These are phyloP conservation scores for Thelonectria blattea DNA, from an alignment of 2,329 filamentous ascomycete genomes.

Conservation along the genomic window DNA sequence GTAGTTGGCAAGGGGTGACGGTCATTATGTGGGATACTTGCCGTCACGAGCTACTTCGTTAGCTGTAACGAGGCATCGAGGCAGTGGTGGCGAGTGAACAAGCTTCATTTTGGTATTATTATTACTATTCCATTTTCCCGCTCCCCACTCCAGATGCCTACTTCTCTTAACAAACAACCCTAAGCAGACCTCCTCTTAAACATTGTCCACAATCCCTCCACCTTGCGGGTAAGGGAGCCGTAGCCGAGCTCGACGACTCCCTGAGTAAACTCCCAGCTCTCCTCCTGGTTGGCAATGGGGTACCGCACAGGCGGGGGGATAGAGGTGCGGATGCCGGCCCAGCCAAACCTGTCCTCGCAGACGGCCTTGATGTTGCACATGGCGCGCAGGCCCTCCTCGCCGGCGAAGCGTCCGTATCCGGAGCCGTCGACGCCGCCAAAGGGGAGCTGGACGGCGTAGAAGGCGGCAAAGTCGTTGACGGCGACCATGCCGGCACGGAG, in stretches of 20 bases:
- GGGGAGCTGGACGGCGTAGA: slow-evolving; percentile 91
- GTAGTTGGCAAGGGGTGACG: too few relatives aligned
- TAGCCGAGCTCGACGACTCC: slow-evolving; percentile 69
- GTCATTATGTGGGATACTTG: too few relatives aligned
- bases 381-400: slow-evolving; percentile 82
- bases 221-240: slow-evolving; percentile 48
- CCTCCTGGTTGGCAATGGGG: slow-evolving; percentile 70
- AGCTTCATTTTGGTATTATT: neutral
- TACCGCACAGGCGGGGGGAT: slow-evolving; percentile 86
- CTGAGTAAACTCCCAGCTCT: slow-evolving; percentile 69
- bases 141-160: neutral
- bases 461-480: slow-evolving; percentile 93
- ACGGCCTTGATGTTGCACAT: slow-evolving; percentile 89
- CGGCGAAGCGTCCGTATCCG: slow-evolving; percentile 92
- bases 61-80: neutral
- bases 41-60: too few relatives aligned
- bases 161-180: neutral
- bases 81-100: neutral
- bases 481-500: slow-evolving; percentile 89
- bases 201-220: slow-evolving; percentile 49
- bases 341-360: slow-evolving; percentile 74
- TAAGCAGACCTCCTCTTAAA: slow-evolving; percentile 49
- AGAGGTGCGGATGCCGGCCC: slow-evolving; percentile 70
- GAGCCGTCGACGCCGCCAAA: slow-evolving; percentile 92
- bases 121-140: neutral